These are phyloP conservation scores for Russula olivacea DNA, from an alignment of 768 basidiomycete species.

Conservation along the genomic window DNA sequence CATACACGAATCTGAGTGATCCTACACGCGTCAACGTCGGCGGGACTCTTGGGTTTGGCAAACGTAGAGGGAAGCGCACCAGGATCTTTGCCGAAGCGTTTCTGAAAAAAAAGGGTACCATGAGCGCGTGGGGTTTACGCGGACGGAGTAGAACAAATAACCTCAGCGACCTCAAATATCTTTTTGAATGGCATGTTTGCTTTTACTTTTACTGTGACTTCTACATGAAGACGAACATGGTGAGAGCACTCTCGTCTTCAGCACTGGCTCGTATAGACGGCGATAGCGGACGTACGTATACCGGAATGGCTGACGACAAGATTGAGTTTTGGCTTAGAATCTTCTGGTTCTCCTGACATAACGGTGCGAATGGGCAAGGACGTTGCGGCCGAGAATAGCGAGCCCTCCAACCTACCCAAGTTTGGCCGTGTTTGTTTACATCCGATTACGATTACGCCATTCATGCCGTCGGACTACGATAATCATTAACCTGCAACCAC, in stretches of 20 bases:
- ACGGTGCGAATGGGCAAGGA: neutral
- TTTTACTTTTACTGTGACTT: constrained; percentile 23
- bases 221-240: neutral
- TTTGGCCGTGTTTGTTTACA: neutral
- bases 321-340: constrained; percentile 23
- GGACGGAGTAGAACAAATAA: neutral
- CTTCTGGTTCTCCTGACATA: constrained; percentile 20
- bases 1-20: constrained; percentile 22
- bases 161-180: constrained; percentile 24
- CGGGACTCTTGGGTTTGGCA: neutral
- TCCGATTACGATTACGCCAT: neutral
- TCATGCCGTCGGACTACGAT: too few species aligned
- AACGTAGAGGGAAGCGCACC: constrained; percentile 14
- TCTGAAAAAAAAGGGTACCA: neutral
- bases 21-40: constrained; percentile 9
- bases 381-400: neutral
- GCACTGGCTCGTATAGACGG: neutral
- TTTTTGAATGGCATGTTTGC: constrained; percentile 25
- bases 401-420: neutral
- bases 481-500: too few species aligned
- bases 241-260: neutral
- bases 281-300: constrained; percentile 1
- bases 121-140: neutral
- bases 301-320: constrained; percentile 20
- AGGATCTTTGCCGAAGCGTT: constrained; percentile 23